Conservation (phyloP, 768 basidiomycete genomes). For the Thelephora aurantiotincta region DNA sequence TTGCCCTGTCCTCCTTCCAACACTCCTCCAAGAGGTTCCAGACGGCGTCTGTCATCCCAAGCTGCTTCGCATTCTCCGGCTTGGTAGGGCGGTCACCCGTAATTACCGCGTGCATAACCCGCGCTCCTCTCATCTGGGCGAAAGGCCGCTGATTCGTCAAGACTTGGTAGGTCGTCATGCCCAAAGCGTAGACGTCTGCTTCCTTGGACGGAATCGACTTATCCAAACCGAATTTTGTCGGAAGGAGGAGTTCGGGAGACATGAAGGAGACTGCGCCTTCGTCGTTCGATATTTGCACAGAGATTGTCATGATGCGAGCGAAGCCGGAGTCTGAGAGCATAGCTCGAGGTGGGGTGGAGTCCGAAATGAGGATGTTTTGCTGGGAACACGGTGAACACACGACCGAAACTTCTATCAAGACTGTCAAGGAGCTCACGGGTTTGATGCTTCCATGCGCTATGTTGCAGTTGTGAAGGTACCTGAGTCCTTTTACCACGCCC, state of each 20-base stretch:
- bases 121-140: too few species aligned
- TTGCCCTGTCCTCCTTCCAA: not conserved
- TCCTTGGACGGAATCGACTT: conserved; percentile 10
- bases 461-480: not conserved
- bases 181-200: conserved; percentile 8
- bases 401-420: not conserved
- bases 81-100: not conserved
- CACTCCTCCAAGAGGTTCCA: not conserved
- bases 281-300: not conserved
- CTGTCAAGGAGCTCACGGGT: not conserved
- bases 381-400: not conserved
- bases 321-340: conserved; percentile 4
- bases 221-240: not conserved
- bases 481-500: not conserved
- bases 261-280: not conserved
- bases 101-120: not conserved
- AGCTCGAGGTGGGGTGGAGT: not conserved
- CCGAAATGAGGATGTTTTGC: conserved; percentile 4
- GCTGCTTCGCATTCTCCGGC: not conserved
- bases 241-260: conserved; percentile 5
- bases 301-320: not conserved
- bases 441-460: not conserved
- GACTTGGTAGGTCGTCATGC: not conserved
- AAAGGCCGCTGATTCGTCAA: too few species aligned
- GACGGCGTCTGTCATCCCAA: not conserved